These are phyloP conservation scores for Rutstroemia sp. DNA, from an alignment of 2,329 filamentous ascomycete species.

Conservation along the genomic window DNA sequence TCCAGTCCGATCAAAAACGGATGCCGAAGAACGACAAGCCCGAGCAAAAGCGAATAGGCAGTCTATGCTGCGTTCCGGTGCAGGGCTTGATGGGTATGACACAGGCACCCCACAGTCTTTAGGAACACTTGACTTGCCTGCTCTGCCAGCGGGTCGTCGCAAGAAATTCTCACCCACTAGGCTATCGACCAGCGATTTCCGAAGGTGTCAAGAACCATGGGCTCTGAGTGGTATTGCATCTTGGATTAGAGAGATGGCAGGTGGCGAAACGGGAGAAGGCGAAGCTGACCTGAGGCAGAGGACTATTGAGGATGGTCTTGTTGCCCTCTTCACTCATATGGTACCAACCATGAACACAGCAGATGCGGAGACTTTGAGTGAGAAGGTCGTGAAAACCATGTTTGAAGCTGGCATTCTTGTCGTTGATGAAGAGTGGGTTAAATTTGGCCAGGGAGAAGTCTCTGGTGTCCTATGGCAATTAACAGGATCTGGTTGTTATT, in stretches of 20 bases:
- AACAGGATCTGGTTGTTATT: constrained; percentile 86
- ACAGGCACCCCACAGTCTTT: constrained; percentile 41
- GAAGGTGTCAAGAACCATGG: constrained; percentile 84
- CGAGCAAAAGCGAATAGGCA: constrained; percentile 45
- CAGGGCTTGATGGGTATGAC: constrained; percentile 51
- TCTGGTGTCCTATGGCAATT: constrained; percentile 91
- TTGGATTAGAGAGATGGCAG: constrained; percentile 81
- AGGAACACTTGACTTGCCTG: constrained; percentile 74
- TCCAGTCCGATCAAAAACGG: constrained; percentile 88
- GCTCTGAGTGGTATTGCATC: constrained; percentile 77
- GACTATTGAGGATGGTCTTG: constrained; percentile 77
- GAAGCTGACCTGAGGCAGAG: constrained; percentile 82
- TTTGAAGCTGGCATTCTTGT: constrained; percentile 69
- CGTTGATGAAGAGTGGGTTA: constrained; percentile 95
- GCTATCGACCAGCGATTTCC: constrained; percentile 72
- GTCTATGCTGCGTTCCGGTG: constrained; percentile 43
- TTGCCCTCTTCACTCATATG: constrained; percentile 86
- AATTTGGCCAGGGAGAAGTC: constrained; percentile 72
- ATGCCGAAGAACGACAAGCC: constrained; percentile 63
- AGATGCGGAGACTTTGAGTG: constrained; percentile 82
- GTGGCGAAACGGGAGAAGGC: constrained; percentile 51
- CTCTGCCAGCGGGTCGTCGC: constrained; percentile 69
- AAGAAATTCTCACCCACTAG: constrained; percentile 83
- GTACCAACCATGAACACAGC: constrained; percentile 98
- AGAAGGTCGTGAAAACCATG: constrained; percentile 73